These are phyloP conservation scores for Dothiorella sarmentorum DNA, from an alignment of 2,329 filamentous ascomycete species.

Conservation along the genomic window DNA sequence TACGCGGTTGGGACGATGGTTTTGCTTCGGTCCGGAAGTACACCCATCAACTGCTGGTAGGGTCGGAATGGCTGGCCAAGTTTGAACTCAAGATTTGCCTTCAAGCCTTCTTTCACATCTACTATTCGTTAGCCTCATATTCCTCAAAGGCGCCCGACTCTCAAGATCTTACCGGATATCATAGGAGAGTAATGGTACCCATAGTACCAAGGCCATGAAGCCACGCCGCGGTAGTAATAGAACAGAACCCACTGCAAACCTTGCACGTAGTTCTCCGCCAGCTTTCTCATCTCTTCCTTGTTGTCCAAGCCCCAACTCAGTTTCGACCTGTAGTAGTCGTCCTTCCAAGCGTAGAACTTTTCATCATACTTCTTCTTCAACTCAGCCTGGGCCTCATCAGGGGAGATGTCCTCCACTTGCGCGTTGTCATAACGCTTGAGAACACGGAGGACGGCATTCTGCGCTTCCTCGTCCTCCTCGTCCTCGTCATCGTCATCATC, in stretches of 20 bases:
- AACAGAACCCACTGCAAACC: conserved; percentile 96
- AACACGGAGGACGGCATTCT: conserved; percentile 77
- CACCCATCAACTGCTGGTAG: conserved; percentile 97
- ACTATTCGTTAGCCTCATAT: background rate
- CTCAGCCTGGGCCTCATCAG: conserved; percentile 73
- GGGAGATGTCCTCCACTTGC: conserved; percentile 72
- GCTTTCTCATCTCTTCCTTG: conserved; percentile 72
- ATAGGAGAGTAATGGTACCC: conserved; percentile 94
- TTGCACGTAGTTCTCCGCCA: conserved; percentile 96
- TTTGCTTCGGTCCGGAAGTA: conserved; percentile 95
- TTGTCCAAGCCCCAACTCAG: conserved; percentile 84
- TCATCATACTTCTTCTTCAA: conserved; percentile 84
- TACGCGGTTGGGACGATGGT: conserved; percentile 87
- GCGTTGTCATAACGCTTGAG: conserved; percentile 90
- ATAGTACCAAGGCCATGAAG: conserved; percentile 99
- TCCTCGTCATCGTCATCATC: conserved; percentile 58
- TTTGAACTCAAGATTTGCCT: conserved; percentile 84
- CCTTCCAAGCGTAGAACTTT: conserved; percentile 91
- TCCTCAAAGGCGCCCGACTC: background rate
- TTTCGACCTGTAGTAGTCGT: conserved; percentile 86
- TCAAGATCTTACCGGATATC: conserved; percentile 67
- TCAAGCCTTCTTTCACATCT: conserved; percentile 86
- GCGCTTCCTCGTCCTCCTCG: conserved; percentile 75
- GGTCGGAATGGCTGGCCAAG: conserved; percentile 93
- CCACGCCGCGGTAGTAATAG: conserved; percentile 97